Percentiles rank a stretch among this genome's conserved stretches.
phyloP scores from a whole-genome alignment of 2,329 filamentous ascomycete species.

The Neocucurbitaria cava region DNA sequence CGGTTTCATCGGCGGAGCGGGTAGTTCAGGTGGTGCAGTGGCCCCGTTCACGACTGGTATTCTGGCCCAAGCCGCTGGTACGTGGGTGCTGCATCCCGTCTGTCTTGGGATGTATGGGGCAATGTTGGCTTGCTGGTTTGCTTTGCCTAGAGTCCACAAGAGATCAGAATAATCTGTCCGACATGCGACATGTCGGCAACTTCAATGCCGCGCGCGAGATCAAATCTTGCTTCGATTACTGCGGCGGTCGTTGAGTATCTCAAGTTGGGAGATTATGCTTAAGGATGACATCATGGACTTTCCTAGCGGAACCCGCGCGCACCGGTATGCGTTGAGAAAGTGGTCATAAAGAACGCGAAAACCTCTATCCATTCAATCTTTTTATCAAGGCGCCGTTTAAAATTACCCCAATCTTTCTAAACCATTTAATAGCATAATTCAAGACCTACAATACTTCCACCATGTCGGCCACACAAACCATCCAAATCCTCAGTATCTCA shows the following conservation, averaged over 20 bases:
- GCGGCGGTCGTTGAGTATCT: neutral
- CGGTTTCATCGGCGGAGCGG: conserved; percentile 73
- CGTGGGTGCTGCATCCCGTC: conserved; percentile 71
- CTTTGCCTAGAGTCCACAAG: conserved; percentile 65
- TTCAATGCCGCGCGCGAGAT: neutral
- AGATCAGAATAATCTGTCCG: conserved; percentile 59
- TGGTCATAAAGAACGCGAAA: too few relatives aligned
- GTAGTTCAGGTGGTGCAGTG: conserved; percentile 71
- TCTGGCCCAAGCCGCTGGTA: conserved; percentile 66
- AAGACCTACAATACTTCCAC: too few relatives aligned
- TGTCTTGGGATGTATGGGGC: conserved; percentile 69
- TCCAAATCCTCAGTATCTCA: conserved; percentile 39
- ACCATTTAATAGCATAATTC: too few relatives aligned
- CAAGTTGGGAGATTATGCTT: neutral
- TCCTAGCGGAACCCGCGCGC: conserved; percentile 6
- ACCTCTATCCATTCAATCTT: too few relatives aligned
- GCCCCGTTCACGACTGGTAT: conserved; percentile 72
- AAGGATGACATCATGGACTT: conserved; percentile 15
- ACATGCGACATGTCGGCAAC: neutral
- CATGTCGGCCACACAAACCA: conserved; percentile 16
- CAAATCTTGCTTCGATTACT: neutral
- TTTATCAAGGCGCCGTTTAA: too few relatives aligned
- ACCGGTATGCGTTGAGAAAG: too few relatives aligned
- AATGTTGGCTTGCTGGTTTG: conserved; percentile 72
- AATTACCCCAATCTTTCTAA: too few relatives aligned